A percentile compares a stretch with the other conserved stretches of the same genome.
Evolutionary conservation across 2,329 filamentous ascomycete genomes (phyloP).

Genomic region (Aspergillus ruber): DNA sequence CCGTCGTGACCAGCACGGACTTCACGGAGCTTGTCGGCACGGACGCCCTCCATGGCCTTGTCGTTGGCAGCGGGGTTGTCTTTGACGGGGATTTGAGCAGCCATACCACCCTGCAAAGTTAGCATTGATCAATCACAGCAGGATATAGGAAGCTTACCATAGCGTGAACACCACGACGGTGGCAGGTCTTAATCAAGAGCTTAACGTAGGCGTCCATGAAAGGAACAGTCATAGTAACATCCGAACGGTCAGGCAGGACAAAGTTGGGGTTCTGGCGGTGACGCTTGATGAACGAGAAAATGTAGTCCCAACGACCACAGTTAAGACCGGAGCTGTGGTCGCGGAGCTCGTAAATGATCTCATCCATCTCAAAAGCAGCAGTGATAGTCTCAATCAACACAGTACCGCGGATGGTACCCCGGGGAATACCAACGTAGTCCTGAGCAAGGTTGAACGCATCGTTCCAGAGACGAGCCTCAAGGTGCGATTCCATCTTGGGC

Average conservation of each 20-base stretch:
- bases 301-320: slow-evolving; percentile 99
- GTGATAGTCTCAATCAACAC: slow-evolving; percentile 97
- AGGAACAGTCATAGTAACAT: slow-evolving; percentile 94
- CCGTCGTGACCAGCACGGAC: slow-evolving; percentile 92
- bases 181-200: slow-evolving; percentile 96
- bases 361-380: slow-evolving; percentile 92
- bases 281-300: slow-evolving; percentile 99
- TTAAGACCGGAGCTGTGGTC: slow-evolving; percentile 95
- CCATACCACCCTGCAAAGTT: slow-evolving; percentile 68
- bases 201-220: slow-evolving; percentile 99
- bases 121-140: neutral
- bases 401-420: slow-evolving; percentile 89
- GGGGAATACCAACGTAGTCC: slow-evolving; percentile 81
- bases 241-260: slow-evolving; percentile 81
- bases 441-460: slow-evolving; percentile 94
- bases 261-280: slow-evolving; percentile 94
- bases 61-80: slow-evolving; percentile 87
- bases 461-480: slow-evolving; percentile 96
- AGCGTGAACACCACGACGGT: slow-evolving; percentile 92
- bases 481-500: slow-evolving; percentile 95
- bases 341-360: slow-evolving; percentile 96
- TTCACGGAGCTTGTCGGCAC: slow-evolving; percentile 93
- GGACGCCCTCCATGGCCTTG: slow-evolving; percentile 85
- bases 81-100: slow-evolving; percentile 98
- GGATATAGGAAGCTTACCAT: slow-evolving; percentile 55